Evolutionary conservation across 805 yeast genomes (phyloP).

Genomic region (Starmerella asiatica): DNA sequence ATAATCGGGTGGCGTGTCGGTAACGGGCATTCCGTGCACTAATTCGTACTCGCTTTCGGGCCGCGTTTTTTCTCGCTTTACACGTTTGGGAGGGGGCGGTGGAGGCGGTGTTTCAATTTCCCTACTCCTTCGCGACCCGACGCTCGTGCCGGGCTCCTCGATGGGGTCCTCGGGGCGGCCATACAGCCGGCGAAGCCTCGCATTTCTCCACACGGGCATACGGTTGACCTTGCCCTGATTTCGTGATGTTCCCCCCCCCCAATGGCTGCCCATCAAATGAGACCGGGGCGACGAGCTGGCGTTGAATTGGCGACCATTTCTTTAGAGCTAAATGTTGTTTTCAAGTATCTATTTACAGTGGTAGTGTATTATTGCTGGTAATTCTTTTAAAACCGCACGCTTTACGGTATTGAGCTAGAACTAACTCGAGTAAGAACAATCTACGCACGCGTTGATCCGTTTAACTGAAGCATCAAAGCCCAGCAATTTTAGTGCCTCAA

Average conservation of each 20-base stretch:
- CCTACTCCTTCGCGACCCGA: background rate
- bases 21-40: slow-evolving; percentile 38
- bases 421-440: too few relatives aligned
- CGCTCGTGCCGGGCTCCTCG: slow-evolving; percentile 3
- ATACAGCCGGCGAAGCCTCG: slow-evolving; percentile 15
- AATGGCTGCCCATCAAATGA: too few relatives aligned
- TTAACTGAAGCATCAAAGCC: slow-evolving; percentile 27
- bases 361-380: too few relatives aligned
- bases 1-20: slow-evolving; percentile 50
- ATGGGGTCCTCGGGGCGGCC: slow-evolving; percentile 17
- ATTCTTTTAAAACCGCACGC: too few relatives aligned
- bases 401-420: too few relatives aligned
- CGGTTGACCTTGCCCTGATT: too few relatives aligned
- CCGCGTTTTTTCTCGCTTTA: slow-evolving; percentile 20
- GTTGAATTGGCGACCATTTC: too few relatives aligned
- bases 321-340: too few relatives aligned
- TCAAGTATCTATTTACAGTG: too few relatives aligned
- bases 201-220: slow-evolving; percentile 17
- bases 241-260: too few relatives aligned
- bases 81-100: slow-evolving; percentile 19
- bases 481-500: slow-evolving; percentile 40
- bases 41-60: slow-evolving; percentile 22
- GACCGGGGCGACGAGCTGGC: too few relatives aligned
- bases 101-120: slow-evolving; percentile 5
- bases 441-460: background rate